Base-by-base conservation (phyloP, 2,329 filamentous ascomycete species). In the Chaetomium sp. region DNA sequence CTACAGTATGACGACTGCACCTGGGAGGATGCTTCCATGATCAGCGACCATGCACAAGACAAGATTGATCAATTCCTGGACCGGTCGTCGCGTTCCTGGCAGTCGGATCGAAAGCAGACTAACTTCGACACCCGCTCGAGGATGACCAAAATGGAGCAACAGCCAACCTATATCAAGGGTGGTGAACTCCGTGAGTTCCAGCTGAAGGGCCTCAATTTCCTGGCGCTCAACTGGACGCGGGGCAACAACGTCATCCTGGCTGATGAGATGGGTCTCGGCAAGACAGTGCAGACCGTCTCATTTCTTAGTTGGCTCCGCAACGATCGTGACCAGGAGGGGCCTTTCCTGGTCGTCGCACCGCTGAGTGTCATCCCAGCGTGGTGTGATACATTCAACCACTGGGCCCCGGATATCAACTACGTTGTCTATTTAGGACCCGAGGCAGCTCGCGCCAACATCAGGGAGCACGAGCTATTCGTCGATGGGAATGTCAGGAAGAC, bases 291-390 rank as follows among this genome's bases (percentile, higher is more conserved):
- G 73, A 96, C 92, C 0, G 91, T 99, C 34, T 86, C 92, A 0
- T 97, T 97, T 70, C 87, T 99, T 71, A 96, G 92, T 69, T 99
- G 94, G 92, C 79, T 99, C 58, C 88, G 90, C 53, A 92, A 97
- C 71, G 85, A 91, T 56, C 85, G 92, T 62, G 80, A 80, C 49
- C 94, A 99, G 69, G 89, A 97, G 71, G 94, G 94, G 0, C 94
- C 94, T 0, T 97, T 96, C 67, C 83, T 99, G 44, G 92, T 97
- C 57, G 90, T 97, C n/a, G 94, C 96, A 6, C 94, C 94, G 34
- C 79, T 99, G 32, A 97, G 92, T 58, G 96, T 95, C 48, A 96
- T 99, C 74, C 92, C 94, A 6, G 91, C 94, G 2, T 99, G 94
- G 94, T 94, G 90, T 46, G 94, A 99, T 67, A 99, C 94, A 0